Percentiles rank a stretch among this genome's conserved stretches.
Conservation (phyloP, 2,329 filamentous ascomycete species). For the Stemphylium lycopersici region DNA sequence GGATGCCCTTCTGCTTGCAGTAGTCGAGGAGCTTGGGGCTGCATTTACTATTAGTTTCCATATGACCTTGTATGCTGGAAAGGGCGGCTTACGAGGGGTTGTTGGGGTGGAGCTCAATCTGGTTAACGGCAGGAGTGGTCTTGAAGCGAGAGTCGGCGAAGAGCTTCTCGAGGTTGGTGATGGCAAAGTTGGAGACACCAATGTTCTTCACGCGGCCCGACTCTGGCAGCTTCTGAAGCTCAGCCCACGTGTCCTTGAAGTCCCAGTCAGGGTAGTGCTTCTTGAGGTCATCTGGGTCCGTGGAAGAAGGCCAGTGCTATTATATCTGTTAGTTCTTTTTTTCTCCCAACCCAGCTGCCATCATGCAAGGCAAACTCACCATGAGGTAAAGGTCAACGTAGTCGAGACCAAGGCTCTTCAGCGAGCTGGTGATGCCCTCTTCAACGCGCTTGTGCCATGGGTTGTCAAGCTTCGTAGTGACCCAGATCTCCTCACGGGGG, state of each 20-base stretch:
- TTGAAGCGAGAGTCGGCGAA: conserved; percentile 69
- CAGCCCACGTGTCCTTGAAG: conserved; percentile 78
- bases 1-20: conserved; percentile 74
- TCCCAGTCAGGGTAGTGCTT: conserved; percentile 80
- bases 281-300: conserved; percentile 65
- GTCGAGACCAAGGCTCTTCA: conserved; percentile 67
- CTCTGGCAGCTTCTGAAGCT: conserved; percentile 71
- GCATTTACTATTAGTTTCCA: conserved; percentile 14
- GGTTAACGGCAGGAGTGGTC: conserved; percentile 74
- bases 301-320: conserved; percentile 67
- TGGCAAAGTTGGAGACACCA: conserved; percentile 85
- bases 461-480: conserved; percentile 86
- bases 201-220: conserved; percentile 79
- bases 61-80: background rate
- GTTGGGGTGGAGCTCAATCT: conserved; percentile 81
- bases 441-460: conserved; percentile 70
- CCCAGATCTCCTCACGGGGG: conserved; percentile 70
- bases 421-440: conserved; percentile 64
- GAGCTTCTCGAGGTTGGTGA: conserved; percentile 76
- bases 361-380: conserved; percentile 28
- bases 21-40: conserved; percentile 74
- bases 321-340: conserved; percentile 2
- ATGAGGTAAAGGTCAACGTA: conserved; percentile 75
- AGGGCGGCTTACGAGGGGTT: conserved; percentile 65
- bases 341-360: background rate